phyloP scores from a whole-genome alignment of 768 basidiomycete genomes.

The Favolaschia claudopus region DNA sequence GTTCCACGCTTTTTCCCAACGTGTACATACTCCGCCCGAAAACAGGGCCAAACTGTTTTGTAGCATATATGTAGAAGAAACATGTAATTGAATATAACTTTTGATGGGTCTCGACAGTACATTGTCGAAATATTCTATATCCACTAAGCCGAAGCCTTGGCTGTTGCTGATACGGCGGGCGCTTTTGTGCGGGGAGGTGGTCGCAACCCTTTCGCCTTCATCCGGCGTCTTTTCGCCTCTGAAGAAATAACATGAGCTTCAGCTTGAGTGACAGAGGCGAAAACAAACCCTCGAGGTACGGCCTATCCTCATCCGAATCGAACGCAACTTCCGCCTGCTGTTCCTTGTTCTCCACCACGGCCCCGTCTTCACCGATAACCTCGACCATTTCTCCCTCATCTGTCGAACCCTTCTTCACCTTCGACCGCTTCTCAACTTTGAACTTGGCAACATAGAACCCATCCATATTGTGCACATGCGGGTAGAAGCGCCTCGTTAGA shows the following conservation, averaged over 20 bases:
- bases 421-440: slow-evolving; percentile 85
- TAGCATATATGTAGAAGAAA: too few relatives aligned
- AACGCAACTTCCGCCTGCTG: slow-evolving; percentile 61
- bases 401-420: slow-evolving; percentile 43
- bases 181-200: slow-evolving; percentile 61
- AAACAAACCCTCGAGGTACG: slow-evolving; percentile 79
- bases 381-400: slow-evolving; percentile 38
- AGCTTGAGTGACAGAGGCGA: slow-evolving; percentile 19
- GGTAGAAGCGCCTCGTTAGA: slow-evolving; percentile 90
- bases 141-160: slow-evolving; percentile 34
- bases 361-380: slow-evolving; percentile 41
- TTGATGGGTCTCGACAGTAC: too few relatives aligned
- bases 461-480: slow-evolving; percentile 99
- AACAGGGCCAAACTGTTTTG: too few relatives aligned
- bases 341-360: slow-evolving; percentile 34
- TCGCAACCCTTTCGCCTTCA: slow-evolving; percentile 79
- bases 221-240: slow-evolving; percentile 79
- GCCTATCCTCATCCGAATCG: slow-evolving; percentile 77
- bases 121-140: slow-evolving; percentile 6
- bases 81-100: too few relatives aligned
- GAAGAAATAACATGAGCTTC: slow-evolving; percentile 17
- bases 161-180: slow-evolving; percentile 31
- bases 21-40: slow-evolving; percentile 5
- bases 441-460: slow-evolving; percentile 99
- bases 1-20: neutral